phyloP scores from a whole-genome alignment of 805 yeast species.

The Saccharomycopsis oosterbeekiorum region DNA sequence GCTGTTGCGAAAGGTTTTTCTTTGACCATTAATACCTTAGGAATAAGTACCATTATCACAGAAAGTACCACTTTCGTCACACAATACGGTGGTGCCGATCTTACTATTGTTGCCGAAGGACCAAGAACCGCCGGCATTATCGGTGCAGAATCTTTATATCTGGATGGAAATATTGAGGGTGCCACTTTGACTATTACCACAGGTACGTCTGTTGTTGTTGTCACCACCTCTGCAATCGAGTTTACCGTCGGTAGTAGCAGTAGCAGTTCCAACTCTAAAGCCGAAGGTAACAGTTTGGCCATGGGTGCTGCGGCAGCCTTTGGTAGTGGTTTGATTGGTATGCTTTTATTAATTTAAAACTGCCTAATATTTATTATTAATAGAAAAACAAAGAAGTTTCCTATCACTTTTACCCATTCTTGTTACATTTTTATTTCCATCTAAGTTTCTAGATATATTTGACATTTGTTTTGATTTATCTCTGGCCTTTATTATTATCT shows the following conservation, averaged over 20 bases:
- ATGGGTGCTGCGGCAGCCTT: not conserved
- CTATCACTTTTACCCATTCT: no score
- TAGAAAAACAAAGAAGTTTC: no score
- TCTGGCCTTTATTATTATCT: no score
- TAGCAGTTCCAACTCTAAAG: not conserved
- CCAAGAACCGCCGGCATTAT: not conserved
- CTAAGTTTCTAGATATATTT: no score
- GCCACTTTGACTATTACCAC: not conserved
- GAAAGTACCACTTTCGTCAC: not conserved
- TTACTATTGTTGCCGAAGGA: not conserved
- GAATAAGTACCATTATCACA: not conserved
- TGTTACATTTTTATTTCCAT: no score
- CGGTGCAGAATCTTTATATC: not conserved
- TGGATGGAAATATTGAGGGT: not conserved
- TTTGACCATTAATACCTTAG: not conserved
- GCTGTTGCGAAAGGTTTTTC: constrained; percentile 49
- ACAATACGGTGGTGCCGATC: not conserved
- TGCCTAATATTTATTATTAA: no score
- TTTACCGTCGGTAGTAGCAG: not conserved
- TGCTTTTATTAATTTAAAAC: not conserved
- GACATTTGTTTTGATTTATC: no score
- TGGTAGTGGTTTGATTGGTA: not conserved
- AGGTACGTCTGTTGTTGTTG: not conserved
- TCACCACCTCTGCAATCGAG: not conserved
- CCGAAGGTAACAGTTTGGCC: not conserved